Base-by-base conservation (phyloP, 371 early-diverging fungal species). In the Capillidium heterosporum region DNA sequence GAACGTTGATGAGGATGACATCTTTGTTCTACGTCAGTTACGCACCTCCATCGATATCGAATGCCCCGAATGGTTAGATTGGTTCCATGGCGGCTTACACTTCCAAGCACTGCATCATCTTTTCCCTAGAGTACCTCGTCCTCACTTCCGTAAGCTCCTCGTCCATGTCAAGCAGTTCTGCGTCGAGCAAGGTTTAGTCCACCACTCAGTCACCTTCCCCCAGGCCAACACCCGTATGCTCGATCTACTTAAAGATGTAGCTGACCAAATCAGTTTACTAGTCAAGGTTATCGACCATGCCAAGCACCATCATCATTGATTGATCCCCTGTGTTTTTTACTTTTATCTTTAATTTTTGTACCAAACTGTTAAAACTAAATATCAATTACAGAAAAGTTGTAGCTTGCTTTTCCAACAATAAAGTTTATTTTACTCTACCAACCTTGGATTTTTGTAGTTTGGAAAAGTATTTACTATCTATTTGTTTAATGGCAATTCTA, bases 1-100 rank as follows among this genome's bases (percentile, higher is more conserved):
- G 58, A 84, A 85, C 32, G 64, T 75, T 40, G 81, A 81, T 19
- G 78, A 81, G 0, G 64, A 71, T 29, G 90, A 89, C 63, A 71
- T 80, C 31, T 94, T 89, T 62, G 81, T 87, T 1, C 84, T 79
- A 41, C 82, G 84, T 63, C 84, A 81, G 73, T 69, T 92, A 32
- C 77, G 94, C 51, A 95, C 96, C 0, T 89, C 90, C n/a, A 91
- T 94, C 89, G 92, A 95, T 69, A 88, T 94, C 0, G 88, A 90
- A 58, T 95, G 96, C 68, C 89, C 94, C 10, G 68, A 67, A 59
- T 93, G 87, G 87, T 59, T 95, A 42, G 95, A 95, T 64, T 94
- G 93, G 93, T 87, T 93, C 72, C 96, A 95, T 60, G 96, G 96
- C 51, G 95, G 95, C 3, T 72, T 95, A 26, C 91, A 93, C 65